Percentiles rank a stretch among this genome's conserved stretches.
Conservation (phyloP, 225 moss, liverwort and hornwort genomes). For the Thuidium tamariscinum region DNA sequence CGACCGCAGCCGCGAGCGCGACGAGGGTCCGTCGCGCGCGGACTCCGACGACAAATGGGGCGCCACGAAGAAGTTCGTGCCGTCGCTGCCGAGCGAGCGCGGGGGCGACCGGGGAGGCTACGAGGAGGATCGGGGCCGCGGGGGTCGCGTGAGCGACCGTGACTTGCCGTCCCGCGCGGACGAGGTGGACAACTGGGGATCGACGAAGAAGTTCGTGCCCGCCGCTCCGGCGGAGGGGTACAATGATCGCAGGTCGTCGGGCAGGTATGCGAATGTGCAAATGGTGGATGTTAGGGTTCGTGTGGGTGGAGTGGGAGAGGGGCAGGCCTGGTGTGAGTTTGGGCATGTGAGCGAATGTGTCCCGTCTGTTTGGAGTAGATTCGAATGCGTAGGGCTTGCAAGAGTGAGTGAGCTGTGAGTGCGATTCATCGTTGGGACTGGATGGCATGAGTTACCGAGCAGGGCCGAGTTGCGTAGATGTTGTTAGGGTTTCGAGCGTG, state of each 20-base stretch:
- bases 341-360: background rate
- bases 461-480: background rate
- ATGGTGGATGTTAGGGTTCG: conserved; percentile 13
- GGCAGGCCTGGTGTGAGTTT: background rate
- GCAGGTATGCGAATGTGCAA: conserved; percentile 17
- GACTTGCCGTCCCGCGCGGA: conserved; percentile 95
- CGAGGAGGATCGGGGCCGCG: conserved; percentile 56
- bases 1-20: conserved; percentile 46
- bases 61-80: conserved; percentile 77
- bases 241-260: conserved; percentile 49
- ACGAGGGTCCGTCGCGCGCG: conserved; percentile 82
- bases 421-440: background rate
- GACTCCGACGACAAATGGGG: conserved; percentile 88
- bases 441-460: background rate
- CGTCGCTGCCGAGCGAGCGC: conserved; percentile 31
- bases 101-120: conserved; percentile 44
- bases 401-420: background rate
- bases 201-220: conserved; percentile 77
- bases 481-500: background rate
- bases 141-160: conserved; percentile 77
- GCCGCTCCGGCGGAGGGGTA: conserved; percentile 33
- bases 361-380: background rate
- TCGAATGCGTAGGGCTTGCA: background rate
- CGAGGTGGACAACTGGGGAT: conserved; percentile 95
- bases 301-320: background rate